phyloP scores from a whole-genome alignment of 441 rosid species.

The Isatis lusitanica region DNA sequence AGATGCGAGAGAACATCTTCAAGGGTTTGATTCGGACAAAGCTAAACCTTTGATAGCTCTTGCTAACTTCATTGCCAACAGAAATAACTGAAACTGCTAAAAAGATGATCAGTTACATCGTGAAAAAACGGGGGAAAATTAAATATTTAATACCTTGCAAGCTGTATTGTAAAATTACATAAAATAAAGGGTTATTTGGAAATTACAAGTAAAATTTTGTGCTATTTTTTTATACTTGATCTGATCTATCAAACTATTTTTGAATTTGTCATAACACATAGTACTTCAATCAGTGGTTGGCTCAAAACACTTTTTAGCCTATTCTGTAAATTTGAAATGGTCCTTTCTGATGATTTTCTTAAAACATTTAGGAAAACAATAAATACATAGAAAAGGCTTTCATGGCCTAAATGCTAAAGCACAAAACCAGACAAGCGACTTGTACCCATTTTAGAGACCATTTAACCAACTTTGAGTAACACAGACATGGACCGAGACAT shows the following conservation, averaged over 20 bases:
- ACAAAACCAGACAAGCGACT: background rate
- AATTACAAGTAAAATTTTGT: too few relatives aligned
- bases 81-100: slow-evolving; percentile 50
- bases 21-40: slow-evolving; percentile 57
- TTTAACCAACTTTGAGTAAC: background rate
- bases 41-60: slow-evolving; percentile 74
- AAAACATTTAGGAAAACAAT: background rate
- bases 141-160: too few relatives aligned
- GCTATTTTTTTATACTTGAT: too few relatives aligned
- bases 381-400: background rate
- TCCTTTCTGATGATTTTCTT: background rate
- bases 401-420: background rate
- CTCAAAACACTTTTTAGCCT: background rate
- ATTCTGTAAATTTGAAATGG: background rate
- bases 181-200: too few relatives aligned
- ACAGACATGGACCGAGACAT: background rate
- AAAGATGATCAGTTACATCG: too few relatives aligned
- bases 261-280: too few relatives aligned
- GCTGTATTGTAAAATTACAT: too few relatives aligned
- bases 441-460: background rate
- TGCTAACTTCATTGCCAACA: slow-evolving; percentile 69
- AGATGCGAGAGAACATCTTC: slow-evolving; percentile 55
- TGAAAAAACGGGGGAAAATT: too few relatives aligned
- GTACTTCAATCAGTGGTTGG: background rate
- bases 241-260: too few relatives aligned